Base-by-base conservation (phyloP, 1,139 yeast species). In the Yamadazyma triangularis region DNA sequence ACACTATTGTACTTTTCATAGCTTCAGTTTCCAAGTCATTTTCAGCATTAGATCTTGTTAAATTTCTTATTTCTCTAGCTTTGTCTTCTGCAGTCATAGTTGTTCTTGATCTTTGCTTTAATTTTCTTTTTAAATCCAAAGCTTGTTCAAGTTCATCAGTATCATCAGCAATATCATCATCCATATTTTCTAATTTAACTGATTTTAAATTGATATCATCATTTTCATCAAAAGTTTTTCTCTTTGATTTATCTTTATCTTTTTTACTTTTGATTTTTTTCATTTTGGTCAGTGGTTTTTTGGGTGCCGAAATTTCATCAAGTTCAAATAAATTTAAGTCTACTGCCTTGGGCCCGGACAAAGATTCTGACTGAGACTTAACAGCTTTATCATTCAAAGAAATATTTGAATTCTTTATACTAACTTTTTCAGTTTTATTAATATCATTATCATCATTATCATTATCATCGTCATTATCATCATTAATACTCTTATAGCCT, bases 111-210 rank as follows among this genome's bases (percentile, higher is more conserved):
- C 52, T 57, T 28, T 63, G 72, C 16, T 60, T 64, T 30, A 55
- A 47, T 15, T 58, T 43, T 39, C 87, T 59, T 28, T 62, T 66
- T 10, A 41, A 37, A 2, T 65, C 54, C 28, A 79, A 50, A 0
- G 64, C 39, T 0, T 51, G 49, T 30, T 70, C 73, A 11, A 81
- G 49, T 28, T 77, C 83, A 9, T 55, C 64, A 4, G 66, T 71
- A 23, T 68, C 74, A 28, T 45, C 50, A 21, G 30, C 51, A 30
- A 39, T 49, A 4, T 34, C 31, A n/a, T 20, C 26, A 8, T 15
- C n/a, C 8, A 15, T 14, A 9, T 14, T 10, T n/a, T 7, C 28
- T 18, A 36, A 31, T 23, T 25, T 23, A 9, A 26, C 30, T 29
- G 44, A 43, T 23, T 44, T 41, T 12, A 44, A 39, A 14, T 42